A percentile compares a stretch with the other conserved stretches of the same genome.
phyloP scores from a whole-genome alignment of 768 basidiomycete genomes.

The Melanogaster broomeanus region DNA sequence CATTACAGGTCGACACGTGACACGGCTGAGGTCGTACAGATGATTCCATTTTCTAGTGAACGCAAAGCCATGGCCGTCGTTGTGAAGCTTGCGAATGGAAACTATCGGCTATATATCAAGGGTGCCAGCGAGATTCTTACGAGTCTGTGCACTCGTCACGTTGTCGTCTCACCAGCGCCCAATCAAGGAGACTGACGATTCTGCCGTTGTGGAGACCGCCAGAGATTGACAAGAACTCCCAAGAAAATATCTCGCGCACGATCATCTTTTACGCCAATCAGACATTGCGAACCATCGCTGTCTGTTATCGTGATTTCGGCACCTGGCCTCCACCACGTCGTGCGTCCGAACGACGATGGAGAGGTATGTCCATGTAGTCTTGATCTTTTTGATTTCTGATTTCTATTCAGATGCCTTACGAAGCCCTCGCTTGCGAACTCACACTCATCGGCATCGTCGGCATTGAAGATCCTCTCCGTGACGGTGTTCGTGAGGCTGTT shows the following conservation, averaged over 20 bases:
- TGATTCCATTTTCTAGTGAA: constrained; percentile 91
- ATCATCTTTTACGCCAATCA: constrained; percentile 99
- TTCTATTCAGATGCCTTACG: constrained; percentile 59
- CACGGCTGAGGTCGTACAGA: constrained; percentile 53
- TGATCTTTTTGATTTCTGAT: constrained; percentile 5
- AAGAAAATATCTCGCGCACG: constrained; percentile 86
- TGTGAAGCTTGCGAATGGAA: constrained; percentile 52
- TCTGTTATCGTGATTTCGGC: constrained; percentile 90
- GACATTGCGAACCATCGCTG: constrained; percentile 88
- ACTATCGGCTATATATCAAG: constrained; percentile 79
- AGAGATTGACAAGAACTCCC: constrained; percentile 66
- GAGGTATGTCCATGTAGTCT: constrained; percentile 47
- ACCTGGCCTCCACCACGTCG: constrained; percentile 77
- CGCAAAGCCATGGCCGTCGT: constrained; percentile 96
- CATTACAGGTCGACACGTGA: constrained; percentile 71
- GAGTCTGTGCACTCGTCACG: constrained; percentile 70
- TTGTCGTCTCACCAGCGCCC: constrained; percentile 55
- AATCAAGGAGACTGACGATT: constrained; percentile 18
- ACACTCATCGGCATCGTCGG: constrained; percentile 88
- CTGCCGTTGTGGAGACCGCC: constrained; percentile 50
- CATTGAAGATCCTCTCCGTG: constrained; percentile 94
- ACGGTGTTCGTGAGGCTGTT: constrained; percentile 92
- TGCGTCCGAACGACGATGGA: constrained; percentile 40
- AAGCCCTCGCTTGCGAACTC: constrained; percentile 69
- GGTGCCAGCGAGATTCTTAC: constrained; percentile 94